Evolutionary conservation across 768 basidiomycete species (phyloP).

Genomic region (Leccinum ochraceum): DNA sequence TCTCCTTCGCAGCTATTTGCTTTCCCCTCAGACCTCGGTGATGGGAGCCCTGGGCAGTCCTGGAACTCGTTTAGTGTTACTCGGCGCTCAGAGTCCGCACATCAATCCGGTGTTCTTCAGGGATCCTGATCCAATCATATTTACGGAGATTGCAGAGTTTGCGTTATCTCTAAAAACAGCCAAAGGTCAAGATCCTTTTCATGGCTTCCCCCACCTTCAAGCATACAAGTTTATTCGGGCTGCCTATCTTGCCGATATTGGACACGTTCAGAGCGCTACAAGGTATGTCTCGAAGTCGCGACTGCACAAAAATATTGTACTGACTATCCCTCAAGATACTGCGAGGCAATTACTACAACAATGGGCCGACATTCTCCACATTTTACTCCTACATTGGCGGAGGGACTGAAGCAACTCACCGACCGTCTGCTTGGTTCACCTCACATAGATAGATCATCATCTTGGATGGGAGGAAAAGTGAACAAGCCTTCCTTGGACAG

Average conservation of each 20-base stretch:
- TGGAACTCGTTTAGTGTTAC: slow-evolving; percentile 64
- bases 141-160: slow-evolving; percentile 92
- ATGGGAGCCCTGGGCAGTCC: slow-evolving; percentile 71
- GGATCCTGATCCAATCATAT: slow-evolving; percentile 74
- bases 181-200: slow-evolving; percentile 87
- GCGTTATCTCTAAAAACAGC: slow-evolving; percentile 73
- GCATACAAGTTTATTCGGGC: slow-evolving; percentile 86
- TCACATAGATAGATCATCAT: slow-evolving; percentile 72
- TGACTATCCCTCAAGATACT: slow-evolving; percentile 68
- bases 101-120: slow-evolving; percentile 51
- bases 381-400: slow-evolving; percentile 63
- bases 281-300: slow-evolving; percentile 46
- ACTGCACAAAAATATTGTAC: neutral
- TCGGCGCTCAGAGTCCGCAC: slow-evolving; percentile 68
- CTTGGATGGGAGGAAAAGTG: slow-evolving; percentile 87
- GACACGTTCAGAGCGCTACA: slow-evolving; percentile 73
- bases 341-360: slow-evolving; percentile 80
- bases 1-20: slow-evolving; percentile 62
- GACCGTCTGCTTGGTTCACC: slow-evolving; percentile 77
- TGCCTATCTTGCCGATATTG: slow-evolving; percentile 72
- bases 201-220: slow-evolving; percentile 83
- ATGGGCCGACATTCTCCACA: slow-evolving; percentile 65
- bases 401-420: slow-evolving; percentile 74
- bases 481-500: slow-evolving; percentile 90
- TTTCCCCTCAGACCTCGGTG: slow-evolving; percentile 79